Base-by-base conservation (phyloP, 2,329 filamentous ascomycete genomes). In the Colletotrichum sp. region DNA sequence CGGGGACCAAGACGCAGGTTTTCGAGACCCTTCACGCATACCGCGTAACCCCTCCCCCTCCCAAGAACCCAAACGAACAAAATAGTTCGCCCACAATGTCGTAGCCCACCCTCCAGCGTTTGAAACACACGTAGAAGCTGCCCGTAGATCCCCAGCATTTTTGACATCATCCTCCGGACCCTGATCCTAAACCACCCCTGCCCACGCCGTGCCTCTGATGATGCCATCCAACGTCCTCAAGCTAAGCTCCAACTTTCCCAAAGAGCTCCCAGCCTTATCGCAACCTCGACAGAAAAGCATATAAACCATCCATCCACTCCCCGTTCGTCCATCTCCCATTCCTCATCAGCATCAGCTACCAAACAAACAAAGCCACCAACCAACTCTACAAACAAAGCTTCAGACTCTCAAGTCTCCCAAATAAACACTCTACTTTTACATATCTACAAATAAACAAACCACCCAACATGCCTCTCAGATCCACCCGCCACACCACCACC, bases 401-500 rank as follows among this genome's bases (percentile, higher is more conserved):
- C 52, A 65, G 61, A 74, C 48, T 74, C 57, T 38, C 64, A 58
- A 74, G 34, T 75, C 65, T 68, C 24, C 75, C n/a, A 64, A 55
- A 43, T 55, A 76, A 52, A 26, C 55, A 58, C 28, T 38, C 66
- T 34, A 9, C 8, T 52, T 18, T 13, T 15, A 64, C 24, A 28
- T 6, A 38, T 21, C 0, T 8, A 10, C 8, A 58, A 58, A 24
- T 9, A 38, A 32, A 48, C 32, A 63, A 67, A 72, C 71, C 63
- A 60, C 36, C 65, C 79, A 84, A 78, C 52, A 86, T 86, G 84
- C 82, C 83, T 80, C 79, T 82, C 72, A 80, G 79, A 74, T 71
- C 70, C 61, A 78, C 76, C 74, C 75, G 71, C 55, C 78, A 74
- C 67, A 78, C 78, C 52, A 76, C 77, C 60, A 70, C 71, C 32